phyloP scores from a whole-genome alignment of 306 rosid species.

The Inga leiocalycina region DNA sequence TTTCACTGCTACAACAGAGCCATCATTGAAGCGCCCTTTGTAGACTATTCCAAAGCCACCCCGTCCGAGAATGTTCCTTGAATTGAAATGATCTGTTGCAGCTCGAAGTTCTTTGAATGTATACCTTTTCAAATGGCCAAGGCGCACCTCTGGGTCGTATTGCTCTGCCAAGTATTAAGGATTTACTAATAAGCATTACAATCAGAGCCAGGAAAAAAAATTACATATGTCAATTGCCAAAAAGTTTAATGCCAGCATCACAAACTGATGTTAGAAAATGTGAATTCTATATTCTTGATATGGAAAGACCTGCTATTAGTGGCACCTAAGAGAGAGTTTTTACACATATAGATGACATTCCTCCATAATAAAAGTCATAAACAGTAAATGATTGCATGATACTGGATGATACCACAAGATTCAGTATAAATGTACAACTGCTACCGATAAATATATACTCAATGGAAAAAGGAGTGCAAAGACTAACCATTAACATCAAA shows the following conservation, averaged over 20 bases:
- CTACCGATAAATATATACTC: conserved; percentile 19
- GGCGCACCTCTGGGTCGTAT: conserved; percentile 93
- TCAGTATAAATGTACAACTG: conserved; percentile 1
- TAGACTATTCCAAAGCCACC: conserved; percentile 98
- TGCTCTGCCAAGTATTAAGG: conserved; percentile 65
- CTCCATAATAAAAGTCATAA: not conserved
- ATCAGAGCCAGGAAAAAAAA: not conserved
- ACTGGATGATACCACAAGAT: not conserved
- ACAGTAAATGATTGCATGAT: not conserved
- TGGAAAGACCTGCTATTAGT: not conserved
- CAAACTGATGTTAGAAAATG: not conserved
- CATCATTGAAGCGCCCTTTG: conserved; percentile 82
- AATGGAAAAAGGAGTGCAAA: not conserved
- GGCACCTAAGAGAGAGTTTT: not conserved
- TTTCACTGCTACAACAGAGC: conserved; percentile 92
- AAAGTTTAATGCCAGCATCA: not conserved
- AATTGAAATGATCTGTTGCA: conserved; percentile 90
- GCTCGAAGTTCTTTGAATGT: conserved; percentile 91
- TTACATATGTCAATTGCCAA: not conserved
- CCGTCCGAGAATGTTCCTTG: conserved; percentile 92
- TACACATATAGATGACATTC: not conserved
- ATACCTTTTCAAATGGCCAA: conserved; percentile 90
- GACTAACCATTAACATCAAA: conserved; percentile 87
- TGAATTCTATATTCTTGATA: not conserved
- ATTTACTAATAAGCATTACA: conserved; percentile 27